Conservation (phyloP, 2,329 filamentous ascomycete species). For the Cercospora nicotianae region DNA sequence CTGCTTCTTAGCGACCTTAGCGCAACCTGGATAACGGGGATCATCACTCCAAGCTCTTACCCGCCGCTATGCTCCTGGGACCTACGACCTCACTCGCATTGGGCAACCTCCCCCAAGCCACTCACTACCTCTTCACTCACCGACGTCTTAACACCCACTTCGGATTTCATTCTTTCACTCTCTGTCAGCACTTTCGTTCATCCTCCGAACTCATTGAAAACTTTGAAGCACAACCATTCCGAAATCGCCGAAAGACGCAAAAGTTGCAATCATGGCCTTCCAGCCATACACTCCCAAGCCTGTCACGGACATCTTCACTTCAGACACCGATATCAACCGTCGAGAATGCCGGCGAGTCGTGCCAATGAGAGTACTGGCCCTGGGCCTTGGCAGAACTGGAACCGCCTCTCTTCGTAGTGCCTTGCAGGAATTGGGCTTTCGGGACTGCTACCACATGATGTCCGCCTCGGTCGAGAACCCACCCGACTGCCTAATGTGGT, state of each 20-base stretch:
- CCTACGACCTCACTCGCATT: neutral
- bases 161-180: neutral
- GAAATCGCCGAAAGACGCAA: neutral
- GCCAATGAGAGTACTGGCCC: conserved; percentile 70
- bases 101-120: neutral
- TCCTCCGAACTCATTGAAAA: neutral
- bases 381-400: conserved; percentile 69
- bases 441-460: conserved; percentile 74
- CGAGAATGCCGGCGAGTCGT: conserved; percentile 64
- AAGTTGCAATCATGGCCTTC: conserved; percentile 39
- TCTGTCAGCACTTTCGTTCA: neutral
- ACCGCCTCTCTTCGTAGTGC: conserved; percentile 68
- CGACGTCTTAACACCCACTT: neutral
- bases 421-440: conserved; percentile 65
- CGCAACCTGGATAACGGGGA: neutral
- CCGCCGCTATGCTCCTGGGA: neutral
- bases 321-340: conserved; percentile 67
- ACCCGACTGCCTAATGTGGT: conserved; percentile 68
- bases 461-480: conserved; percentile 67
- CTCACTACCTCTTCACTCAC: neutral
- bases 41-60: conserved; percentile 1
- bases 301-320: conserved; percentile 61
- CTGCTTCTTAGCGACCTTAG: neutral
- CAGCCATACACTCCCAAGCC: conserved; percentile 50
- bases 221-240: neutral